A percentile compares a stretch with the other conserved stretches of the same genome.
These are phyloP conservation scores for Solanum neorickii DNA, from an alignment of 257 asterid genomes.

Conservation along the genomic window DNA sequence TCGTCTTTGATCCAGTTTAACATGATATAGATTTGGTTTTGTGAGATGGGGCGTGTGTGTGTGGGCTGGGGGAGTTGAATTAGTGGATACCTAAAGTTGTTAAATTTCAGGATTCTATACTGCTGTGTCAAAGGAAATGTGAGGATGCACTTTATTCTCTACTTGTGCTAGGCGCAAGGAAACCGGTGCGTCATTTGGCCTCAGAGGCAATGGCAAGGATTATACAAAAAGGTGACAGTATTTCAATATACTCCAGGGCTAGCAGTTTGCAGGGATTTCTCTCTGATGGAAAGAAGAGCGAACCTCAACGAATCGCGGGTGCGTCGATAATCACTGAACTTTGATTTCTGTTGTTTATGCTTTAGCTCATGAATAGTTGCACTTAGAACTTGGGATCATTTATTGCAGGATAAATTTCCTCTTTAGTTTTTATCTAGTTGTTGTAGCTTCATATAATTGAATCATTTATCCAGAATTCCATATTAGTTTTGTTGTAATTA, in stretches of 20 bases:
- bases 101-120: constrained; percentile 61
- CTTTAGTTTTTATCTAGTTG: background rate
- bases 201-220: constrained; percentile 92
- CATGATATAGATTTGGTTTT: background rate
- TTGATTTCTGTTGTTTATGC: background rate
- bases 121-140: constrained; percentile 80
- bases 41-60: background rate
- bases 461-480: background rate
- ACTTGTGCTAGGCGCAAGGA: constrained; percentile 84
- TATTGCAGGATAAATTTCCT: background rate
- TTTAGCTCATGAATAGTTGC: background rate
- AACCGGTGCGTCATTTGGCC: constrained; percentile 95
- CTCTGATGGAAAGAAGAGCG: constrained; percentile 81
- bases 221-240: constrained; percentile 71
- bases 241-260: constrained; percentile 93
- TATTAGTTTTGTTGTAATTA: background rate
- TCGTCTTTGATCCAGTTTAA: background rate
- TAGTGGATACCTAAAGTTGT: background rate
- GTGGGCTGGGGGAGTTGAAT: background rate
- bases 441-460: background rate
- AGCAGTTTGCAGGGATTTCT: constrained; percentile 97
- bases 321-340: constrained; percentile 5
- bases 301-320: constrained; percentile 89
- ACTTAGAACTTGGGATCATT: background rate
- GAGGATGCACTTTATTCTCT: constrained; percentile 90